Evolutionary conservation across 2,329 filamentous ascomycete species (phyloP).

Genomic region (Beauveria pseudobassiana): DNA sequence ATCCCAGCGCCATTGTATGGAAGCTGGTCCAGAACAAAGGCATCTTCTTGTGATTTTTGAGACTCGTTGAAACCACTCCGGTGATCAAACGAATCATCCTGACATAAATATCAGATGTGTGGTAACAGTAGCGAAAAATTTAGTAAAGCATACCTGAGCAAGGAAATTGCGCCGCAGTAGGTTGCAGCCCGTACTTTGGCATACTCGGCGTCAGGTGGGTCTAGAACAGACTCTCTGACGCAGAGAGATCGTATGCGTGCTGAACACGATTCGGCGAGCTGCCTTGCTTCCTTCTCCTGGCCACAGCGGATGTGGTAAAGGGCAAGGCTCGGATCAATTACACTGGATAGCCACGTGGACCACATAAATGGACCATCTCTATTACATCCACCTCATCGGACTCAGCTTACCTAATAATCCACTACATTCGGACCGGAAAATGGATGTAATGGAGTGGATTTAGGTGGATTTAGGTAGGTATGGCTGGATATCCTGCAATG

Average conservation of each 20-base stretch:
- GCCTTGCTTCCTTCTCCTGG: constrained; percentile 3
- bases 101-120: not conserved
- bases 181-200: constrained; percentile 1
- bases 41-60: not conserved
- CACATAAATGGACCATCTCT: too few species aligned
- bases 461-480: too few species aligned
- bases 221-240: not conserved
- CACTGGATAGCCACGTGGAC: too few species aligned
- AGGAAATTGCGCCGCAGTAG: constrained; percentile 13
- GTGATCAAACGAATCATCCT: not conserved
- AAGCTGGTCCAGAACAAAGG: not conserved
- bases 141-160: constrained; percentile 3
- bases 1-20: not conserved
- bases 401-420: too few species aligned
- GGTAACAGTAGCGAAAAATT: not conserved
- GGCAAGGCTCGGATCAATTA: too few species aligned
- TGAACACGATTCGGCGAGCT: constrained; percentile 6
- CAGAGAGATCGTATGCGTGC: constrained; percentile 2
- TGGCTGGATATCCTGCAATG: too few species aligned
- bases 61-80: not conserved
- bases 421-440: too few species aligned
- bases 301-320: constrained; percentile 11
- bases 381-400: too few species aligned
- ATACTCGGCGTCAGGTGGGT: not conserved
- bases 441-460: too few species aligned